phyloP scores from a whole-genome alignment of 2,329 filamentous ascomycete species.

The Tricladium varicosporioides region DNA sequence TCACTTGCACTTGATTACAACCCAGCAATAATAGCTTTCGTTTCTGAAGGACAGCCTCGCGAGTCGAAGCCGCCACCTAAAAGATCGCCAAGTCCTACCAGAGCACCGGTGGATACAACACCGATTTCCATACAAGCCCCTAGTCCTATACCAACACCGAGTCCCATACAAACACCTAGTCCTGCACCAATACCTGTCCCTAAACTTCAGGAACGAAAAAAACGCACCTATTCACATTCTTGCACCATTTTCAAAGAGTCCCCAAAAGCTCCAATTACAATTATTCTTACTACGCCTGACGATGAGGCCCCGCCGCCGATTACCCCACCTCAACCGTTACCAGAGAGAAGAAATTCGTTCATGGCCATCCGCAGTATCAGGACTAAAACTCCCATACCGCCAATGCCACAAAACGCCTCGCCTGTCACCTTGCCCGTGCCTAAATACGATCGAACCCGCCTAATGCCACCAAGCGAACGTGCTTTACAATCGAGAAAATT shows the following conservation, averaged over 20 bases:
- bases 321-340: not conserved
- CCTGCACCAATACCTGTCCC: too few relatives aligned
- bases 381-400: not conserved
- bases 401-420: not conserved
- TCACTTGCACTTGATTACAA: constrained; percentile 15
- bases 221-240: constrained; percentile 1
- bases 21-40: constrained; percentile 10
- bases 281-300: constrained; percentile 26
- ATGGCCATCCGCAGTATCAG: not conserved
- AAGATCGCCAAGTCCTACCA: not conserved
- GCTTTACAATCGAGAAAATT: constrained; percentile 8
- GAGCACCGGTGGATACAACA: too few relatives aligned
- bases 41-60: constrained; percentile 1
- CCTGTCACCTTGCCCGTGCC: not conserved
- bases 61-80: not conserved
- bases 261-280: constrained; percentile 17
- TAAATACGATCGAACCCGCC: constrained; percentile 9
- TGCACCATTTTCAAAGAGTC: constrained; percentile 14
- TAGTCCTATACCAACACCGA: too few relatives aligned
- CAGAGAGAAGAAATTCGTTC: not conserved
- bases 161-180: too few relatives aligned
- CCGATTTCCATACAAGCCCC: too few relatives aligned
- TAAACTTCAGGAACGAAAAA: too few relatives aligned
- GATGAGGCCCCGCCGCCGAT: not conserved
- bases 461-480: constrained; percentile 24